Evolutionary conservation across 164 flowering plant species (phyloP).

Genomic region (Cinnamomum chago): DNA sequence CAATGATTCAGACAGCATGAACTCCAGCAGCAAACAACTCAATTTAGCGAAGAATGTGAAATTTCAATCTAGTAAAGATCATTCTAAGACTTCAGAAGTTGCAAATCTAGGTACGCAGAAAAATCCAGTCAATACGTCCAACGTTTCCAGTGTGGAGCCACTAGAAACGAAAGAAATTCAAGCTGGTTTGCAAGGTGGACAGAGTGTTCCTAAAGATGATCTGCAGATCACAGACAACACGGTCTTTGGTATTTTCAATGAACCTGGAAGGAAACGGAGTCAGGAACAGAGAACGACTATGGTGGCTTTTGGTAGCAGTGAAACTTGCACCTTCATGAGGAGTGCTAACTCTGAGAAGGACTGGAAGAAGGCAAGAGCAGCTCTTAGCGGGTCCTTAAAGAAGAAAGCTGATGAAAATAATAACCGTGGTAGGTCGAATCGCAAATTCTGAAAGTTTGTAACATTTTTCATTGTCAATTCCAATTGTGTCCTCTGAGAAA

Average conservation of each 20-base stretch:
- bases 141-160: background rate
- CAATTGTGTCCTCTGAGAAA: no score
- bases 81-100: constrained; percentile 6
- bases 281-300: constrained; percentile 3
- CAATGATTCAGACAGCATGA: constrained; percentile 2
- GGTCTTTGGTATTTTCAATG: background rate
- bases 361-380: constrained; percentile 57
- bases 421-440: background rate
- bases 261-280: constrained; percentile 9
- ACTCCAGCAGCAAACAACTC: background rate
- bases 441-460: background rate
- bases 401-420: constrained; percentile 22
- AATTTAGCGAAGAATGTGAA: constrained; percentile 4
- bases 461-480: no score
- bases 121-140: constrained; percentile 4
- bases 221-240: constrained; percentile 8
- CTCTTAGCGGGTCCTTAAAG: constrained; percentile 45
- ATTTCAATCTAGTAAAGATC: constrained; percentile 10
- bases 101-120: constrained; percentile 9
- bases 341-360: constrained; percentile 60
- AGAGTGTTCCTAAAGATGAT: constrained; percentile 2
- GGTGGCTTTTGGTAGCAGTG: constrained; percentile 21
- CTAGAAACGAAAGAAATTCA: constrained; percentile 6
- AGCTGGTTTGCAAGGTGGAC: background rate
- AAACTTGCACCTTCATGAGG: constrained; percentile 63